Evolutionary conservation across 83 land plant species (phyloP).

Genomic region (Thuja plicata): DNA sequence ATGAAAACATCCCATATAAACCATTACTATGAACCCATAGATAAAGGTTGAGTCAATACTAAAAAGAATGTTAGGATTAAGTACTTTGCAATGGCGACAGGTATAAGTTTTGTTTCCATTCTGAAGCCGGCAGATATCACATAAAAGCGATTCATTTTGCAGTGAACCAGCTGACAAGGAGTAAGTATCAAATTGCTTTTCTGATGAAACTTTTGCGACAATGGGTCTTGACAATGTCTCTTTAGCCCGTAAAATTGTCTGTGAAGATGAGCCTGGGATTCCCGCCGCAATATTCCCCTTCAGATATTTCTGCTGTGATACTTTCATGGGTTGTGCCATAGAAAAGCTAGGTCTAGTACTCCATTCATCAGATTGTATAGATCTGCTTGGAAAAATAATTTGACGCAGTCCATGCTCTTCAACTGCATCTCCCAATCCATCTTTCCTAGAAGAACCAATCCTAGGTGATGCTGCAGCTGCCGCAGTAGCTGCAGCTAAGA

Average conservation of each 20-base stretch:
- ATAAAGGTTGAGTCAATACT: background rate
- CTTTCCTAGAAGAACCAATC: slow-evolving; percentile 72
- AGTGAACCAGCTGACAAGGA: slow-evolving; percentile 23
- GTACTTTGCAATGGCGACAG: slow-evolving; percentile 85
- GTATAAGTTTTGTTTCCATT: slow-evolving; percentile 62
- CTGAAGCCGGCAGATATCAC: slow-evolving; percentile 76
- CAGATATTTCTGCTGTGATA: slow-evolving; percentile 24
- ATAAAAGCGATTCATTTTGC: slow-evolving; percentile 45
- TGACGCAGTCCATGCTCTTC: slow-evolving; percentile 13
- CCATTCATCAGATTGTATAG: slow-evolving; percentile 4
- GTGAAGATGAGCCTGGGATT: slow-evolving; percentile 25
- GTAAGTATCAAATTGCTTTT: slow-evolving; percentile 33
- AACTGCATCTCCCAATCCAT: slow-evolving; percentile 44
- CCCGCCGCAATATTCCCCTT: slow-evolving; percentile 19
- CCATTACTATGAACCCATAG: background rate
- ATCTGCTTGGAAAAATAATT: background rate
- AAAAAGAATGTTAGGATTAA: slow-evolving; percentile 6
- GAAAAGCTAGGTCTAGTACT: background rate
- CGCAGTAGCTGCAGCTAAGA: slow-evolving; percentile 92
- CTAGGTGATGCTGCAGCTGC: slow-evolving; percentile 96
- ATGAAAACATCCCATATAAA: background rate
- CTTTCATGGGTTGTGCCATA: background rate
- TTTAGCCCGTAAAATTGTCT: slow-evolving; percentile 38
- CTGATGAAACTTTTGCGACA: slow-evolving; percentile 29
- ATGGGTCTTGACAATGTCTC: slow-evolving; percentile 38